phyloP scores from a whole-genome alignment of 257 asterid genomes.

The Handroanthus guayacan region DNA sequence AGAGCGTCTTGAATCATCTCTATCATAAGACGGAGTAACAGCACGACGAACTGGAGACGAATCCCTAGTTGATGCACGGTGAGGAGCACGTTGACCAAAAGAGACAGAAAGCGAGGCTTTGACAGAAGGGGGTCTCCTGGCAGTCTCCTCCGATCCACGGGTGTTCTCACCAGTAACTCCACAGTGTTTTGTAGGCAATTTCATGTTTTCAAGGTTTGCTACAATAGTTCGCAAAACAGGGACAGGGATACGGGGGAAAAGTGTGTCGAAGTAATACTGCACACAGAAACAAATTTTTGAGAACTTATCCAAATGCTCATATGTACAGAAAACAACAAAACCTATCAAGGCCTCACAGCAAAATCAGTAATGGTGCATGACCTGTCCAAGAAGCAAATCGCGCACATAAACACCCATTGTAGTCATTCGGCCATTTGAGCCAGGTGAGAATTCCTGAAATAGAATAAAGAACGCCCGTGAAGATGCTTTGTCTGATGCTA shows the following conservation, averaged over 20 bases:
- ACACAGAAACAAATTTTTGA: slow-evolving; percentile 37
- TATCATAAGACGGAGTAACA: slow-evolving; percentile 56
- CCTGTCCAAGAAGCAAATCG: slow-evolving; percentile 98
- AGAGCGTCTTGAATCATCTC: slow-evolving; percentile 65
- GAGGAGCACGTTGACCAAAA: slow-evolving; percentile 99
- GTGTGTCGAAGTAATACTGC: slow-evolving; percentile 98
- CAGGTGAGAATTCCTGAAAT: slow-evolving; percentile 91
- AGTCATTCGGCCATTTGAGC: slow-evolving; percentile 87
- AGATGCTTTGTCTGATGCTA: slow-evolving; percentile 26
- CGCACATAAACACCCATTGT: slow-evolving; percentile 94
- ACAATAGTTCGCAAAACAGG: slow-evolving; percentile 75
- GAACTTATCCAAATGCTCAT: neutral
- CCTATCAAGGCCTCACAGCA: neutral
- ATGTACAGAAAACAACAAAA: slow-evolving; percentile 1
- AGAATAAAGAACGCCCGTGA: slow-evolving; percentile 24
- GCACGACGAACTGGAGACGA: slow-evolving; percentile 95
- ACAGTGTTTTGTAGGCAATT: slow-evolving; percentile 83
- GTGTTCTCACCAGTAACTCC: slow-evolving; percentile 89
- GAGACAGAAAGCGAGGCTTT: slow-evolving; percentile 98
- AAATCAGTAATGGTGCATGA: slow-evolving; percentile 36
- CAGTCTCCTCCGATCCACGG: slow-evolving; percentile 95
- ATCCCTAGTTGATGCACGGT: slow-evolving; percentile 96
- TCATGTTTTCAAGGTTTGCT: slow-evolving; percentile 82
- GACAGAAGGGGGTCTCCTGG: slow-evolving; percentile 97
- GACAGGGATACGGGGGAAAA: slow-evolving; percentile 94